These are phyloP conservation scores for Ceratopteris richardii DNA, from an alignment of 75 land plant species.

Conservation along the genomic window DNA sequence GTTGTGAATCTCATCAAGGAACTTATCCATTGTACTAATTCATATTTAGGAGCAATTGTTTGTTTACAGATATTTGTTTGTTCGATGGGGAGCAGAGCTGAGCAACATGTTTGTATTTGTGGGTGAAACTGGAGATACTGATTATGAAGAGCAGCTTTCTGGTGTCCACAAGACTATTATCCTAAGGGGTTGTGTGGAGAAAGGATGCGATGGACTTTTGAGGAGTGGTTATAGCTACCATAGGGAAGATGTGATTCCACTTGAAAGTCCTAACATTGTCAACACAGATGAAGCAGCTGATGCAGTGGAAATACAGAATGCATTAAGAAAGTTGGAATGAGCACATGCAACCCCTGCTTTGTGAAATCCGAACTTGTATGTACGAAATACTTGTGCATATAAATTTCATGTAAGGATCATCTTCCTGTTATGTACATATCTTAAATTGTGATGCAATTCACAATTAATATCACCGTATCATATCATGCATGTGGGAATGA, in stretches of 20 bases:
- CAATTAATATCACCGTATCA: too few species aligned
- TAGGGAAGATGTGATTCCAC: constrained; percentile 52
- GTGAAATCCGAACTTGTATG: too few species aligned
- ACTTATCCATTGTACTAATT: too few species aligned
- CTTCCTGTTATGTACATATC: too few species aligned
- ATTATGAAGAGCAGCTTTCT: constrained; percentile 71
- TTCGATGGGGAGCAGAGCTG: constrained; percentile 64
- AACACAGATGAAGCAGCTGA: constrained; percentile 19
- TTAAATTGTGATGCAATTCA: too few species aligned
- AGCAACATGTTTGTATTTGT: constrained; percentile 63
- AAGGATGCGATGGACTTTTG: constrained; percentile 18
- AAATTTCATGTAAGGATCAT: too few species aligned
- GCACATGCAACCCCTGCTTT: too few species aligned
- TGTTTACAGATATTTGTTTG: constrained; percentile 57
- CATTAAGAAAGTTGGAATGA: constrained; percentile 30
- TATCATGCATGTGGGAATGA: too few species aligned
- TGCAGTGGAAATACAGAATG: constrained; percentile 17
- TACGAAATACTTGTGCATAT: too few species aligned
- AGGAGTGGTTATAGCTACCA: constrained; percentile 38
- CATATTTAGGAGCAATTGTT: too few species aligned
- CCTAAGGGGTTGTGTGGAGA: constrained; percentile 40
- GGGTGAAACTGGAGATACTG: constrained; percentile 76
- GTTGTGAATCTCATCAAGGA: too few species aligned
- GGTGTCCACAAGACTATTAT: constrained; percentile 63
- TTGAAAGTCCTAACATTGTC: constrained; percentile 55